Conservation (phyloP, 106 monocot species). For the Dioscorea zingiberensis region DNA sequence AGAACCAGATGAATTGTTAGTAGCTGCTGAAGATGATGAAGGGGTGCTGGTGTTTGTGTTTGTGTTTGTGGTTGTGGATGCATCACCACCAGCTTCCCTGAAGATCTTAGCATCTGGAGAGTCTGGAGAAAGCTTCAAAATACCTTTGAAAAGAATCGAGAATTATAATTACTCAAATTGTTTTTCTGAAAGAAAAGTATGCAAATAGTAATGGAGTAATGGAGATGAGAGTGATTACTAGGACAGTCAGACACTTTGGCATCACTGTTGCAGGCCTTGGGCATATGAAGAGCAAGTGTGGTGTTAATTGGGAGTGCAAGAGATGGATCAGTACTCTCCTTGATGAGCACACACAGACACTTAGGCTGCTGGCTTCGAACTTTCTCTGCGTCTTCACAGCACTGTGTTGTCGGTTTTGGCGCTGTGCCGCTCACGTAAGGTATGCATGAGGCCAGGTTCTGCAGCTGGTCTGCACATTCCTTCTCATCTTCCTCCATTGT, state of each 20-base stretch:
- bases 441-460: conserved; percentile 33
- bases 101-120: conserved; percentile 40
- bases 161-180: not conserved
- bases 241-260: conserved; percentile 43
- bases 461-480: conserved; percentile 33
- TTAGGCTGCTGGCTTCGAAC: conserved; percentile 24
- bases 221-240: conserved; percentile 6
- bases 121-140: conserved; percentile 36
- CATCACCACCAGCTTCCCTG: conserved; percentile 6
- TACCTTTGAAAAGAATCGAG: conserved; percentile 11
- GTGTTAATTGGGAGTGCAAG: conserved; percentile 35
- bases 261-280: conserved; percentile 32
- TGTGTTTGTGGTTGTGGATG: not conserved
- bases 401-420: conserved; percentile 28
- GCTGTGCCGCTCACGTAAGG: conserved; percentile 36
- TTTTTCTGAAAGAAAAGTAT: not conserved
- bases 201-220: not conserved
- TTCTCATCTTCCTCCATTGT: conserved; percentile 21
- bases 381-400: conserved; percentile 33
- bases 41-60: too few relatives aligned
- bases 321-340: conserved; percentile 30
- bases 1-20: conserved; percentile 1
- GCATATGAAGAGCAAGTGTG: conserved; percentile 39
- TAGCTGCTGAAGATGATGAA: not conserved
- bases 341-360: conserved; percentile 42